These are phyloP conservation scores for Phytophthora pini DNA, from an alignment of 352 stramenopile species.

Conservation along the genomic window DNA sequence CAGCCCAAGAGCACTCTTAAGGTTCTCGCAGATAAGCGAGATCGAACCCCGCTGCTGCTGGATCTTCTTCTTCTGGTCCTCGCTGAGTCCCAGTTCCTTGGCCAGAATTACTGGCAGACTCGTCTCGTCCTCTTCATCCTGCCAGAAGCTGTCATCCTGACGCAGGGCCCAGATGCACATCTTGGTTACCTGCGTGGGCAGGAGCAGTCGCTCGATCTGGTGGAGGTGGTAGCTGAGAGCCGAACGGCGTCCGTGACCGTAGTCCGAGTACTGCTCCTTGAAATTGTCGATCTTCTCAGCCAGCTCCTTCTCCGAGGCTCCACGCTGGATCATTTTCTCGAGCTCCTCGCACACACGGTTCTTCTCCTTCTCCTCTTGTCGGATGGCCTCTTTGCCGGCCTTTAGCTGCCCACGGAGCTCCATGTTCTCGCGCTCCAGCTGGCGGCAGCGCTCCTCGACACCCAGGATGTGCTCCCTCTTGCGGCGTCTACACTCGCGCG, in stretches of 20 bases:
- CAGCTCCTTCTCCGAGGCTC: slow-evolving; percentile 86
- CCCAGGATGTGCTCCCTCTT: slow-evolving; percentile 89
- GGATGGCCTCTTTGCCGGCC: slow-evolving; percentile 86
- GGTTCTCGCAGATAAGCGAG: slow-evolving; percentile 87
- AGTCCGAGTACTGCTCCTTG: slow-evolving; percentile 93
- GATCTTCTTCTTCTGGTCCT: slow-evolving; percentile 94
- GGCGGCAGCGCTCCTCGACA: slow-evolving; percentile 80
- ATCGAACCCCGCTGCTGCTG: slow-evolving; percentile 89
- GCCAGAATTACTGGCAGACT: slow-evolving; percentile 91
- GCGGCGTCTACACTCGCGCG: slow-evolving; percentile 89
- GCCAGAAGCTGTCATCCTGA: slow-evolving; percentile 91
- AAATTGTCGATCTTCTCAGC: slow-evolving; percentile 96
- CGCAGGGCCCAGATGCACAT: slow-evolving; percentile 93
- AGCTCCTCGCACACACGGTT: slow-evolving; percentile 86
- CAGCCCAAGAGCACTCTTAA: slow-evolving; percentile 88
- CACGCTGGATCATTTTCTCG: slow-evolving; percentile 83
- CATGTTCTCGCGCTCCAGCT: slow-evolving; percentile 92
- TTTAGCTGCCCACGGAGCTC: slow-evolving; percentile 92
- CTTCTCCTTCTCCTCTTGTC: slow-evolving; percentile 87
- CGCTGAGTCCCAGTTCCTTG: slow-evolving; percentile 88
- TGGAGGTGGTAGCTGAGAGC: slow-evolving; percentile 92
- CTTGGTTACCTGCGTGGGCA: slow-evolving; percentile 94
- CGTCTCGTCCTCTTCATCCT: slow-evolving; percentile 90
- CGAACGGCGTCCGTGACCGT: slow-evolving; percentile 90
- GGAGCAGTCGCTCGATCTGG: slow-evolving; percentile 93